Evolutionary conservation across 352 stramenopile species (phyloP), one percentile per base, ranked within the genome.

Genomic region (Pythium aphanidermatum): DNA sequence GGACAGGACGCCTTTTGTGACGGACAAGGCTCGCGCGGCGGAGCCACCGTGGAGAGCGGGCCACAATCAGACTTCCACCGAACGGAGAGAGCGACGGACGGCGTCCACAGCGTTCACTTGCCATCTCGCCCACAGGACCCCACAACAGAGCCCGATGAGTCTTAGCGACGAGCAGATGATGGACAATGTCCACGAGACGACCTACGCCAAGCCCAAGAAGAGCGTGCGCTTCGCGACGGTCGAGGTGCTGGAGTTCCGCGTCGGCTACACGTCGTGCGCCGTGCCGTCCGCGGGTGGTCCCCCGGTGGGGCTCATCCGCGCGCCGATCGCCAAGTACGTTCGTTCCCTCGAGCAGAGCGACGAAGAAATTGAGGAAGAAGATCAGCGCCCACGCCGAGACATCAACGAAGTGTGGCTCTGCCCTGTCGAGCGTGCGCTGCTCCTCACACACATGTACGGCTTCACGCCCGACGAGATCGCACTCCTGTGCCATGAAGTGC

Each of bases 261-360:
- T 73, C 23, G 65, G 71, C 41, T 75, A 80, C 65, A 75, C 63
- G 41, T 61, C 63, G 32, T 74, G 68, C 49, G 51, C 56, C 13
- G 65, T 83, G 11, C 71, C 71, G 12, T 48, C 58, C 12, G 70
- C 55, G 19, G 68, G 68, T 32, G 71, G 71, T 0, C 71, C 71
- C 8, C 68, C 71, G 7, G 64, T 83, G 31, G 71, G 71, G 2
- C 54, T 83, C n/a, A 43, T 70, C 6, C 68, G 71, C 5, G 41
- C 45, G 2, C 63, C 71, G n/a, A 62, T 60, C 9, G 23, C 24
- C 37, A 54, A 63, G 16, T 37, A 62, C 13, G 35, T 56, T 5
- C 27, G 50, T 27, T 35, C 63, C 11, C 43, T 44, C 3, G 41
- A 24, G 8, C 54, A 65, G 27, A 60, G 44, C 30, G 38, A 69